Base-by-base conservation (phyloP, 345 rosid genomes). In the Eutrema heterophyllum region DNA sequence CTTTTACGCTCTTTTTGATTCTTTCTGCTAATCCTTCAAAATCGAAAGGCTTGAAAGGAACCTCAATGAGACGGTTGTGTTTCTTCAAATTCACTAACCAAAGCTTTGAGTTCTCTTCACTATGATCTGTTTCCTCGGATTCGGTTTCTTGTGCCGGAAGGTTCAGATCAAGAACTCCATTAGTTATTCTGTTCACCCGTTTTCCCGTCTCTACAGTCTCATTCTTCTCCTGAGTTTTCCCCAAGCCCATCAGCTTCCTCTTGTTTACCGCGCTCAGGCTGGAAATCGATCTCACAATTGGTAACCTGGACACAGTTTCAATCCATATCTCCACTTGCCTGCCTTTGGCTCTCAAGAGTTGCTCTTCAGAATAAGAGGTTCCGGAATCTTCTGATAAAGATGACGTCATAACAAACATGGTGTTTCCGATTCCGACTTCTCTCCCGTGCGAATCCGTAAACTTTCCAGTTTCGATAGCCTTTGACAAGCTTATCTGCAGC, bases 391-490 rank as follows among this genome's bases (percentile, higher is more conserved):
- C 66, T 4, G 26, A 15, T 26, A 67, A 70, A 70, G 74, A 33
- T 68, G 88, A 84, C 3, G 94, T 81, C 35, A 82, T 81, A 62
- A 91, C 83, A 5, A 91, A 80, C 27, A 84, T 84, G 1, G 91
- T 83, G 74, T 84, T 85, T 32, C 79, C 81, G 32, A 80, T 72
- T 51, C 91, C 72, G 12, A 86, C 81, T 79, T 87, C 92, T 78
- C 93, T 81, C 44, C 95, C 95, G 16, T 83, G 73, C 0, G 95
- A 87, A 45, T 91, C 92, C 30, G 69, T 72, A 73, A 91, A 81
- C 75, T 84, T 87, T 41, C 97, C 91, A 0, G 83, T 82, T 68
- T 44, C 78, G 1, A 81, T 67, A 63, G 97, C 97, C 68, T 69
- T 82, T 21, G 69, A 84, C 79, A 91, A 83, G 74, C 72, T 79